phyloP scores from a whole-genome alignment of 108 stramenopile genomes.

The Fragilaria crotonensis region DNA sequence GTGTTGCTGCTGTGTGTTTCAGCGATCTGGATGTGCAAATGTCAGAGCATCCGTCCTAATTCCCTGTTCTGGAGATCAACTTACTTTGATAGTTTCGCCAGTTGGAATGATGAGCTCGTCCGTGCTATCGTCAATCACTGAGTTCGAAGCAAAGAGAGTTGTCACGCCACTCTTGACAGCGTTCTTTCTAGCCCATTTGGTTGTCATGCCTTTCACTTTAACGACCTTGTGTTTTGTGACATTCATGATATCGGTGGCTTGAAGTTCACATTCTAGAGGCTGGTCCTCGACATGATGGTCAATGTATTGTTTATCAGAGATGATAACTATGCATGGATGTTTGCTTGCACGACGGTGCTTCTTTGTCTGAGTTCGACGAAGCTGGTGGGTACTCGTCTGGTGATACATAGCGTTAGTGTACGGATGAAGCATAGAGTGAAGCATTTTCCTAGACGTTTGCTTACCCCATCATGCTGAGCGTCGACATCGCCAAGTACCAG shows the following conservation, averaged over 20 bases:
- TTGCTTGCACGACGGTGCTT: neutral
- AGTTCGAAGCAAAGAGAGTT: neutral
- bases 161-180: neutral
- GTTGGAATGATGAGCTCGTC: neutral
- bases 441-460: too few relatives aligned
- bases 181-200: neutral
- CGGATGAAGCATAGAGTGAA: too few relatives aligned
- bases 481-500: too few relatives aligned
- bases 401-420: too few relatives aligned
- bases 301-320: neutral
- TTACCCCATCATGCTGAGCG: too few relatives aligned
- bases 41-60: neutral
- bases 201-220: neutral
- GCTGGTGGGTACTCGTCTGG: too few relatives aligned
- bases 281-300: neutral
- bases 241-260: neutral
- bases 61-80: neutral
- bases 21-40: too few relatives aligned
- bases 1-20: too few relatives aligned
- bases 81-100: neutral
- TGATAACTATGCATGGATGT: neutral
- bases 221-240: neutral
- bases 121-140: neutral
- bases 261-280: neutral
- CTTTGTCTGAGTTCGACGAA: too few relatives aligned